Conservation (phyloP, 1,139 yeast genomes). For the Saccharomyces hybrid region DNA sequence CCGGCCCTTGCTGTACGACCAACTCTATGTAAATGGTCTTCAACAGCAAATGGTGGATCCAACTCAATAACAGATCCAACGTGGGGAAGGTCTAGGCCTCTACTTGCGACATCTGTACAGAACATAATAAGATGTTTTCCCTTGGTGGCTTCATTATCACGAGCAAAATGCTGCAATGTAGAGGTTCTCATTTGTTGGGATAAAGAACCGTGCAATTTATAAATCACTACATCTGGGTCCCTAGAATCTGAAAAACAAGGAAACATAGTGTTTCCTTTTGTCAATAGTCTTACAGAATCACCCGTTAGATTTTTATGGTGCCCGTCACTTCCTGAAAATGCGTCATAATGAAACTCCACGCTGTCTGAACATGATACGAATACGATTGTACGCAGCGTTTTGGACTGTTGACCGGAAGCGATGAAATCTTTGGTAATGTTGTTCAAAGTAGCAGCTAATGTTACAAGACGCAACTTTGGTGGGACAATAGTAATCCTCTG, state of each 20-base stretch:
- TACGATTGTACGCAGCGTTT: conserved; percentile 57
- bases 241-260: conserved; percentile 30
- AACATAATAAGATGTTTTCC: conserved; percentile 58
- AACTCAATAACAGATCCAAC: conserved; percentile 58
- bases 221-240: conserved; percentile 44
- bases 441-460: conserved; percentile 61
- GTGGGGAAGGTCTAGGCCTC: conserved; percentile 65
- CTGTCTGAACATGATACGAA: conserved; percentile 93
- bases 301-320: conserved; percentile 38
- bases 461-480: conserved; percentile 80
- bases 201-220: conserved; percentile 84
- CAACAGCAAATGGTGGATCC: conserved; percentile 64
- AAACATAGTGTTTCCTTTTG: conserved; percentile 25
- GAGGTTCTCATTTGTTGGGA: conserved; percentile 75
- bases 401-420: conserved; percentile 12
- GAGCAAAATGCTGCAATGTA: conserved; percentile 60
- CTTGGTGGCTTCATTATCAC: conserved; percentile 31
- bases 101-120: conserved; percentile 74
- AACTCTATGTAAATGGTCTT: conserved; percentile 65
- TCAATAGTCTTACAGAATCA: conserved; percentile 33
- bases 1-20: conserved; percentile 76
- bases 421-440: conserved; percentile 34
- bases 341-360: conserved; percentile 82
- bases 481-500: conserved; percentile 81
- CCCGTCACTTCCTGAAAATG: conserved; percentile 42